Conservation (phyloP, 2,329 filamentous ascomycete species). For the Calonectria pseudoreteaudii region DNA sequence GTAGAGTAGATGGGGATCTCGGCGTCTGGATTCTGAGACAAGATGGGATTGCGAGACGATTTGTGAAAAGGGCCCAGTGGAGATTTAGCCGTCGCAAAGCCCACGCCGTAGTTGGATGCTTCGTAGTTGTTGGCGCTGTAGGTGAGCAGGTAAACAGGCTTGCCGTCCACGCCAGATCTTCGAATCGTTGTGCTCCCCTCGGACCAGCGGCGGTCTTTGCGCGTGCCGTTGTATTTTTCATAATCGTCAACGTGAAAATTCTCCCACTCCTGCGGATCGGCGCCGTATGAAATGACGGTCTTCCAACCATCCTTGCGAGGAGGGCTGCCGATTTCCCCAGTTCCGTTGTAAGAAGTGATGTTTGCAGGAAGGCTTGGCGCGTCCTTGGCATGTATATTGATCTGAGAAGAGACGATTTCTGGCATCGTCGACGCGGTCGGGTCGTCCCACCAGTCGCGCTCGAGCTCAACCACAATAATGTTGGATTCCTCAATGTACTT, state of each 20-base stretch:
- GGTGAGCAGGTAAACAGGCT: conserved; percentile 43
- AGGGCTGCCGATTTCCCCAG: conserved; percentile 47
- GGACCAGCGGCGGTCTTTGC: conserved; percentile 51
- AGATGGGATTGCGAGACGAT: conserved; percentile 46
- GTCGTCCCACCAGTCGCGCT: conserved; percentile 51
- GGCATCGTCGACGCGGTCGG: conserved; percentile 49
- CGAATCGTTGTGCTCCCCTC: conserved; percentile 49
- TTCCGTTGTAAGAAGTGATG: conserved; percentile 50
- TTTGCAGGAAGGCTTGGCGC: conserved; percentile 43
- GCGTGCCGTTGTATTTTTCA: conserved; percentile 46
- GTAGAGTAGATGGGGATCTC: conserved; percentile 48
- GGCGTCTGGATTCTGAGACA: conserved; percentile 45
- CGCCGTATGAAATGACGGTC: conserved; percentile 51
- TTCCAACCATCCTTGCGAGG: conserved; percentile 52
- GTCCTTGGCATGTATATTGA: conserved; percentile 42
- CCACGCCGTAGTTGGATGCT: conserved; percentile 52
- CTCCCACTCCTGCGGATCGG: conserved; percentile 50
- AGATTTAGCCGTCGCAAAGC: conserved; percentile 48
- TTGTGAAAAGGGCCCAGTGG: conserved; percentile 49
- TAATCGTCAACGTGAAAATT: conserved; percentile 52
- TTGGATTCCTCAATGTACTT: conserved; percentile 54
- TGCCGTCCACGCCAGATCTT: conserved; percentile 34
- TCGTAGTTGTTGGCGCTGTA: conserved; percentile 50
- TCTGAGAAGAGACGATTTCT: conserved; percentile 45
- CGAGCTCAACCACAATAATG: conserved; percentile 51